Evolutionary conservation across 31 red algal genomes (phyloP).

Genomic region (Odonthalia washingtoniensis): DNA sequence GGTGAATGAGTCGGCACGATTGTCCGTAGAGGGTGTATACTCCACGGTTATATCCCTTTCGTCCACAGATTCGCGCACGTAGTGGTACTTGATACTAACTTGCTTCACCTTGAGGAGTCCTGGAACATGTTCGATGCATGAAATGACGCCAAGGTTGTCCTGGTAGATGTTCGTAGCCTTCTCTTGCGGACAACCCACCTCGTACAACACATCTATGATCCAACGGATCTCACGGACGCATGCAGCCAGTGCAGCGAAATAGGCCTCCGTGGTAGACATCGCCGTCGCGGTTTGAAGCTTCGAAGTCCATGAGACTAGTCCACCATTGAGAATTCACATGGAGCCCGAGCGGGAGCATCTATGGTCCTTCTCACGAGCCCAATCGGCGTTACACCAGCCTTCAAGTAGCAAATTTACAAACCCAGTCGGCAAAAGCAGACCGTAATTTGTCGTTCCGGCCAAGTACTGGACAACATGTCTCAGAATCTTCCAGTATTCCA

Average conservation of each 20-base stretch:
- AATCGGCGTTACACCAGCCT: slow-evolving; percentile 42
- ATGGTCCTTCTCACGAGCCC: background rate
- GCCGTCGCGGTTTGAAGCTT: background rate
- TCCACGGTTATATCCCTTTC: background rate
- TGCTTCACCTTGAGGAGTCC: slow-evolving; percentile 42
- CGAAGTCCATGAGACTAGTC: slow-evolving; percentile 38
- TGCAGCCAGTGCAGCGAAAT: slow-evolving; percentile 33
- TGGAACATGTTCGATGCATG: background rate
- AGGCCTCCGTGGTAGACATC: slow-evolving; percentile 47
- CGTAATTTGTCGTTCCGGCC: background rate
- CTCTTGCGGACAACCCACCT: background rate
- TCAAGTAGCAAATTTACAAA: background rate
- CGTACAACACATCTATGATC: background rate
- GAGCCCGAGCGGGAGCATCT: slow-evolving; percentile 18
- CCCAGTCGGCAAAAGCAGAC: background rate
- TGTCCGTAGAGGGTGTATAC: background rate
- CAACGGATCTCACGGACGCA: background rate
- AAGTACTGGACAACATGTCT: slow-evolving; percentile 25
- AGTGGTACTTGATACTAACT: slow-evolving; percentile 14
- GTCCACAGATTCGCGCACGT: slow-evolving; percentile 1
- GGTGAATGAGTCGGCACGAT: background rate
- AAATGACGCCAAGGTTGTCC: slow-evolving; percentile 17
- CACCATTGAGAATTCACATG: background rate
- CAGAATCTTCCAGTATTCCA: slow-evolving; percentile 33
- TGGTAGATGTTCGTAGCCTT: background rate